A percentile compares a stretch with the other conserved stretches of the same genome.
phyloP scores from a whole-genome alignment of 2,329 filamentous ascomycete genomes.

The Neurospora sp. region DNA sequence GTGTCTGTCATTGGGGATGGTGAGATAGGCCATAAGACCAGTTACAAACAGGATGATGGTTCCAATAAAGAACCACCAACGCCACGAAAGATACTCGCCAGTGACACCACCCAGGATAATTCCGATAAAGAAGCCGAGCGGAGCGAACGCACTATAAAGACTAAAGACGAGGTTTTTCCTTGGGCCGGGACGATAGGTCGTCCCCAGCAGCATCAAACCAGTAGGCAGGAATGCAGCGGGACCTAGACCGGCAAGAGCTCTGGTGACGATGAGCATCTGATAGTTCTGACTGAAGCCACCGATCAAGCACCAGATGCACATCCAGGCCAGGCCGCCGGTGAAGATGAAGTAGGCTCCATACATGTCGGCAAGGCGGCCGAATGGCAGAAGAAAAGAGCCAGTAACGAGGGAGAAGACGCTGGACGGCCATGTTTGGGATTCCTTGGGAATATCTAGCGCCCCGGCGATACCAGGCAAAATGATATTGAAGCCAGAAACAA shows the following conservation, averaged over 20 bases:
- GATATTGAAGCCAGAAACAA: slow-evolving; percentile 66
- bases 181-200: slow-evolving; percentile 58
- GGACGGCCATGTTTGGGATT: slow-evolving; percentile 52
- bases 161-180: slow-evolving; percentile 59
- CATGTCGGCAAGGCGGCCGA: slow-evolving; percentile 52
- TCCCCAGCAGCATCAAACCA: slow-evolving; percentile 58
- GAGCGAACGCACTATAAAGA: slow-evolving; percentile 47
- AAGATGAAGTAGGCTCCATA: slow-evolving; percentile 54
- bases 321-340: slow-evolving; percentile 50
- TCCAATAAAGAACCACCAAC: slow-evolving; percentile 64
- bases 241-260: slow-evolving; percentile 65
- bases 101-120: slow-evolving; percentile 57
- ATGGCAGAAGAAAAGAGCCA: slow-evolving; percentile 49
- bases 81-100: slow-evolving; percentile 51
- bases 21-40: slow-evolving; percentile 32
- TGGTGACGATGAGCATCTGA: slow-evolving; percentile 62
- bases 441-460: slow-evolving; percentile 53
- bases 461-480: slow-evolving; percentile 56
- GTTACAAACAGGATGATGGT: slow-evolving; percentile 32
- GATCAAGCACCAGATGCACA: slow-evolving; percentile 57
- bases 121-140: slow-evolving; percentile 50
- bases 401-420: slow-evolving; percentile 49
- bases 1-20: slow-evolving; percentile 27
- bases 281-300: slow-evolving; percentile 59
- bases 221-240: slow-evolving; percentile 62